These are phyloP conservation scores for Saturnispora quitensis DNA, from an alignment of 805 yeast species.

Conservation along the genomic window DNA sequence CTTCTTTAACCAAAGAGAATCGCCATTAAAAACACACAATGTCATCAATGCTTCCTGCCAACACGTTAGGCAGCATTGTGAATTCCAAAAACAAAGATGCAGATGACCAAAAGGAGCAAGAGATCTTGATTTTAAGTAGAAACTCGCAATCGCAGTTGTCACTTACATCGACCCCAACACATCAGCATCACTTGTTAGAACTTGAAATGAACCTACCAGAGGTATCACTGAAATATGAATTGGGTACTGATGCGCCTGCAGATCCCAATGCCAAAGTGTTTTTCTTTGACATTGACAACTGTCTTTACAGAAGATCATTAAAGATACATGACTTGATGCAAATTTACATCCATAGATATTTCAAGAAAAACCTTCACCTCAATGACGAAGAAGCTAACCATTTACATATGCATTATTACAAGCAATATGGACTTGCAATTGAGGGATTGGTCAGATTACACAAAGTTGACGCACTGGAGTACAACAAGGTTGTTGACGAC, in stretches of 20 bases:
- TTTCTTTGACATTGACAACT: conserved; percentile 91
- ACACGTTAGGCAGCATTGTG: not conserved
- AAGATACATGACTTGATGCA: conserved; percentile 85
- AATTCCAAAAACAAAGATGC: not conserved
- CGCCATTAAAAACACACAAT: not conserved
- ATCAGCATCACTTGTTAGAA: not conserved
- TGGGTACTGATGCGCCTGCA: conserved; percentile 22
- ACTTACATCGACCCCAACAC: not conserved
- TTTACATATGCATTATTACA: conserved; percentile 69
- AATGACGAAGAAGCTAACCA: conserved; percentile 64
- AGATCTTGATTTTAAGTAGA: conserved; percentile 13
- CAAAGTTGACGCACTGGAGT: conserved; percentile 78
- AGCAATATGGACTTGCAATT: conserved; percentile 83
- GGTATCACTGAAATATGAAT: conserved; percentile 21
- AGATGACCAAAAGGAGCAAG: conserved; percentile 15
- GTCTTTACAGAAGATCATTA: conserved; percentile 69
- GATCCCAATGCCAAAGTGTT: conserved; percentile 33
- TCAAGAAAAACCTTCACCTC: conserved; percentile 53
- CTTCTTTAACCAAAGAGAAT: not conserved
- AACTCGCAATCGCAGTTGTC: conserved; percentile 14
- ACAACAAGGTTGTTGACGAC: conserved; percentile 85
- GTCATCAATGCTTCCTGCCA: conserved; percentile 1
- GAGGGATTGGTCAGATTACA: conserved; percentile 73
- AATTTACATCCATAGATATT: conserved; percentile 70
- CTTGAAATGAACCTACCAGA: conserved; percentile 16